Evolutionary conservation across 192 early-diverging fungal genomes (phyloP).

Genomic region (Endogone sp.): DNA sequence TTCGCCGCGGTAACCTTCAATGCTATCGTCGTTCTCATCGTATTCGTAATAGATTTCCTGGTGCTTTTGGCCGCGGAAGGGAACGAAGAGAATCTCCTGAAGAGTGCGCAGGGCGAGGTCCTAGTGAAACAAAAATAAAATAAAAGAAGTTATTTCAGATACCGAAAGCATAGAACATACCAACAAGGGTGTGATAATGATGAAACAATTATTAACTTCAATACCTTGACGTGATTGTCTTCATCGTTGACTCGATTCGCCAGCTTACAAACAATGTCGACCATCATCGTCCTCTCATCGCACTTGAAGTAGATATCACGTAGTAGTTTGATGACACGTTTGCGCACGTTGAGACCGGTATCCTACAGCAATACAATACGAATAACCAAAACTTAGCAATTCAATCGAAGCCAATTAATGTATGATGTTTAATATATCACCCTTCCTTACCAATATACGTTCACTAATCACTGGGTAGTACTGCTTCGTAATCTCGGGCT

Average conservation of each 20-base stretch:
- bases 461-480: conserved; percentile 82
- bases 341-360: conserved; percentile 83
- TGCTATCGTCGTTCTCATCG: conserved; percentile 17
- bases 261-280: conserved; percentile 69
- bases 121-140: conserved; percentile 11
- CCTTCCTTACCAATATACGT: conserved; percentile 68
- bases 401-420: background rate
- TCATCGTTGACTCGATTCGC: conserved; percentile 67
- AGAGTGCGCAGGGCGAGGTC: conserved; percentile 69
- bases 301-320: conserved; percentile 65
- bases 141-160: background rate
- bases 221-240: conserved; percentile 36
- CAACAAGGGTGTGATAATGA: too few relatives aligned
- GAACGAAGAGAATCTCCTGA: conserved; percentile 68
- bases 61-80: conserved; percentile 35
- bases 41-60: conserved; percentile 2
- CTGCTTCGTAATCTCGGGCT: conserved; percentile 57
- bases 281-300: conserved; percentile 37
- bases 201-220: too few relatives aligned
- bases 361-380: conserved; percentile 46
- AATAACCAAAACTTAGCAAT: background rate
- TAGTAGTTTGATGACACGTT: conserved; percentile 78
- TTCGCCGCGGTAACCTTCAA: conserved; percentile 23
- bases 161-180: too few relatives aligned
- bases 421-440: too few relatives aligned